These are phyloP conservation scores for Lentinula sp. DNA, from an alignment of 768 basidiomycete species.

Conservation along the genomic window DNA sequence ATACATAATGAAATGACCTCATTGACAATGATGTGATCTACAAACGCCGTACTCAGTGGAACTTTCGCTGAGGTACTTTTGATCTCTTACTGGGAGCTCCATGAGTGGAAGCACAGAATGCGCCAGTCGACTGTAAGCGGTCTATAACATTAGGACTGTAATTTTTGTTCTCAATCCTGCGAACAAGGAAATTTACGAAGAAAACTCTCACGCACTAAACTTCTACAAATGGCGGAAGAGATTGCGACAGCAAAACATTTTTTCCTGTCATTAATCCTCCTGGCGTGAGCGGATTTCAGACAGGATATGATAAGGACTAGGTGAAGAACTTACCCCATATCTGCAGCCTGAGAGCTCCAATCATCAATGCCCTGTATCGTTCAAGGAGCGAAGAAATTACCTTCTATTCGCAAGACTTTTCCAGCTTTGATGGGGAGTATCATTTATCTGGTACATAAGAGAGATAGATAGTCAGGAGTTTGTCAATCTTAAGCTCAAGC, in stretches of 20 bases:
- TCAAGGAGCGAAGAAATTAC: constrained; percentile 20
- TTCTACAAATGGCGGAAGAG: constrained; percentile 65
- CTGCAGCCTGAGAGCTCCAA: constrained; percentile 40
- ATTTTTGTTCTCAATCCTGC: constrained; percentile 4
- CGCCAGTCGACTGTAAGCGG: constrained; percentile 59
- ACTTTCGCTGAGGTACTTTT: not conserved
- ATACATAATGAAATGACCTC: constrained; percentile 43
- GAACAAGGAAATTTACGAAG: not conserved
- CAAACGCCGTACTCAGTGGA: not conserved
- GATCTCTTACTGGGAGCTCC: constrained; percentile 43
- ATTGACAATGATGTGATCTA: constrained; percentile 81
- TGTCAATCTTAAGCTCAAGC: not conserved
- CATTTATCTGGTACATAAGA: constrained; percentile 49
- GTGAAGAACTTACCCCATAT: constrained; percentile 49
- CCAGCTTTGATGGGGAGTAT: constrained; percentile 80
- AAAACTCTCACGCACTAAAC: constrained; percentile 44
- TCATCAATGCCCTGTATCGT: not conserved
- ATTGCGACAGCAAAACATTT: constrained; percentile 60
- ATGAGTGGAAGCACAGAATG: constrained; percentile 59
- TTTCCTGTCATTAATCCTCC: constrained; percentile 73
- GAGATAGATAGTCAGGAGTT: not conserved
- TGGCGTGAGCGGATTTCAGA: constrained; percentile 18
- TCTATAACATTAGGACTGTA: constrained; percentile 73
- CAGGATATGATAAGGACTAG: constrained; percentile 1
- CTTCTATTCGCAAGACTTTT: constrained; percentile 68